phyloP scores from a whole-genome alignment of 805 yeast genomes.

The Hanseniaspora taiwanica region DNA sequence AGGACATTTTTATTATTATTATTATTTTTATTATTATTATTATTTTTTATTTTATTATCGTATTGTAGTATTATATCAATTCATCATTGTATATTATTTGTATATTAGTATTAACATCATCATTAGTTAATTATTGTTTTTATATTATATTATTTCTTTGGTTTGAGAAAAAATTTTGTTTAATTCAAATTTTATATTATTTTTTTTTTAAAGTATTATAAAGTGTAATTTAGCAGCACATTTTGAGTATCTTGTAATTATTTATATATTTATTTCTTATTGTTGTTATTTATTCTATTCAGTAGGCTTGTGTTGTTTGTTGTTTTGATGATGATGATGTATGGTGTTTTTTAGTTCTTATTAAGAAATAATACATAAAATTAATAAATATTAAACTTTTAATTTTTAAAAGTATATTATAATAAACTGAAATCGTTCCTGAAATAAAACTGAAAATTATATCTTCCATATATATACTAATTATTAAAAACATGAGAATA shows the following conservation, averaged over 20 bases:
- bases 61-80: not conserved
- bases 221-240: not conserved
- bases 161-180: too few species aligned
- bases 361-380: too few species aligned
- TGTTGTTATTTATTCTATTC: not conserved
- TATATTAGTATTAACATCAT: not conserved
- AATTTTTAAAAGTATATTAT: too few species aligned
- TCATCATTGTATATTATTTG: not conserved
- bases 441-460: too few species aligned
- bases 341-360: not conserved
- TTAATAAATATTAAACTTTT: too few species aligned
- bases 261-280: not conserved
- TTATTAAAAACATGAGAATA: too few species aligned
- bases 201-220: not conserved
- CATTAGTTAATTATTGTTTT: too few species aligned
- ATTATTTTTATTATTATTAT: not conserved
- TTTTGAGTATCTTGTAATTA: not conserved
- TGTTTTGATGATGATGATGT: not conserved
- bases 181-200: not conserved
- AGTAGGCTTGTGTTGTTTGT: not conserved
- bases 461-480: too few species aligned
- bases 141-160: too few species aligned
- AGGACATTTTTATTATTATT: not conserved
- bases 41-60: not conserved
- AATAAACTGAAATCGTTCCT: too few species aligned